Evolutionary conservation across 106 monocot species (phyloP), one percentile per base, ranked within the genome.

Genomic region (Xerophyta viscosa): DNA sequence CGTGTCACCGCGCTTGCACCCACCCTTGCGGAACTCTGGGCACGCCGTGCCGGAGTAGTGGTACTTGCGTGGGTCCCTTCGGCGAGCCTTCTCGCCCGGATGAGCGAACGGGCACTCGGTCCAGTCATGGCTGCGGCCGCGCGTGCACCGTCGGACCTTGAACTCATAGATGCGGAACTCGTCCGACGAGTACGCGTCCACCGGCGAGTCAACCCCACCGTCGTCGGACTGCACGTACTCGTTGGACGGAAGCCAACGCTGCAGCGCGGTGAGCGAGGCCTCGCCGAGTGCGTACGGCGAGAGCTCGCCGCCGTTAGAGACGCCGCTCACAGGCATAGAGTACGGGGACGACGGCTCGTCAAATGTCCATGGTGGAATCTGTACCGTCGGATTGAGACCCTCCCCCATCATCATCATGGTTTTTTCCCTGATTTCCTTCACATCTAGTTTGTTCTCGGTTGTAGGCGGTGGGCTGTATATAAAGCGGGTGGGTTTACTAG

Each of bases 71-170:
- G 75, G 75, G 29, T 75, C 75, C 22, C 74, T 20, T 25, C 74
- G 46, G 55, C 63, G 37, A 18, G 74, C 74, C 33, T 68, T 74
- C 67, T n/a, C n/a, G n/a, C n/a, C n/a, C n/a, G n/a, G n/a, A n/a
- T n/a, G n/a, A n/a, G n/a, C n/a, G n/a, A n/a, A 75, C 19, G 69
- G 75, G 63, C 75, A 75, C 68, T 68, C 64, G 6, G 69, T 69
- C 75, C 75, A 75, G 52, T 69, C 69, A 37, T 75, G 75, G 9
- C 52, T 57, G 10, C 69, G 18, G 11, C 50, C 52, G 47, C 63
- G 44, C 3, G 41, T 13, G 68, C 74, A 75, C 7, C 56, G 67
- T 49, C 62, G 37, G 26, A 75, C 62, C 64, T 75, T 75, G 64
- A 69, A 75, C 52, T 58, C 51, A 59, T 53, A 75, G 53, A 75